Evolutionary conservation across 1,139 yeast genomes (phyloP).

Genomic region (Magnusiomyces fungicola): DNA sequence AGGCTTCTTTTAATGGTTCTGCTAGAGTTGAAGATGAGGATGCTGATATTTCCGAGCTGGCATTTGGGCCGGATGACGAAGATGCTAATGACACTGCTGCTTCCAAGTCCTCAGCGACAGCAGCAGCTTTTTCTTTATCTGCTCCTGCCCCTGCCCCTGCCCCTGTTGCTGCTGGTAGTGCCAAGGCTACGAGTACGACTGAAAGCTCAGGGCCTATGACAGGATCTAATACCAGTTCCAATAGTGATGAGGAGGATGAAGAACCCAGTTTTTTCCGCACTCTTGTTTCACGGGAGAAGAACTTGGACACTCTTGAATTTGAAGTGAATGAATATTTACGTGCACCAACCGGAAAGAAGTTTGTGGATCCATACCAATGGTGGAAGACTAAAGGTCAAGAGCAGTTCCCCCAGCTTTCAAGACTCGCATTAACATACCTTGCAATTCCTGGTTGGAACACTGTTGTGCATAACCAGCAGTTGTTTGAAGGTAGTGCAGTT

Average conservation of each 20-base stretch:
- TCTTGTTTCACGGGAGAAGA: constrained; percentile 13
- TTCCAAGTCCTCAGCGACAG: too few relatives aligned
- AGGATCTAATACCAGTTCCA: too few relatives aligned
- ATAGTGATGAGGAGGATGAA: too few relatives aligned
- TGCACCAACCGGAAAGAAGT: constrained; percentile 11
- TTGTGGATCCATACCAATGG: constrained; percentile 16
- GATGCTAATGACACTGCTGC: not conserved
- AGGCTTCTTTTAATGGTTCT: not conserved
- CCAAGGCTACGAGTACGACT: too few relatives aligned
- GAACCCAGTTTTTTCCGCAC: constrained; percentile 16
- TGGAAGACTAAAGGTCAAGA: constrained; percentile 13
- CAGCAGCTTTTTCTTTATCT: too few relatives aligned
- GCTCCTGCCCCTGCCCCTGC: too few relatives aligned
- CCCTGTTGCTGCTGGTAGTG: not conserved
- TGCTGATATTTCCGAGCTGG: not conserved
- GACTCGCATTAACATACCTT: constrained; percentile 14
- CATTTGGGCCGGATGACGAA: not conserved
- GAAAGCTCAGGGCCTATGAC: too few relatives aligned
- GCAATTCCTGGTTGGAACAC: constrained; percentile 17
- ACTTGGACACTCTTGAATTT: constrained; percentile 9
- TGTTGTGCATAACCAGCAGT: constrained; percentile 15
- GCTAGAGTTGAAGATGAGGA: not conserved
- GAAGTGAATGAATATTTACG: constrained; percentile 15
- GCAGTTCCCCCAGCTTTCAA: constrained; percentile 12
- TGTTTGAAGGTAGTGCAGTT: constrained; percentile 16